phyloP scores from a whole-genome alignment of 306 rosid genomes.

The Dalbergia cochinchinensis region DNA sequence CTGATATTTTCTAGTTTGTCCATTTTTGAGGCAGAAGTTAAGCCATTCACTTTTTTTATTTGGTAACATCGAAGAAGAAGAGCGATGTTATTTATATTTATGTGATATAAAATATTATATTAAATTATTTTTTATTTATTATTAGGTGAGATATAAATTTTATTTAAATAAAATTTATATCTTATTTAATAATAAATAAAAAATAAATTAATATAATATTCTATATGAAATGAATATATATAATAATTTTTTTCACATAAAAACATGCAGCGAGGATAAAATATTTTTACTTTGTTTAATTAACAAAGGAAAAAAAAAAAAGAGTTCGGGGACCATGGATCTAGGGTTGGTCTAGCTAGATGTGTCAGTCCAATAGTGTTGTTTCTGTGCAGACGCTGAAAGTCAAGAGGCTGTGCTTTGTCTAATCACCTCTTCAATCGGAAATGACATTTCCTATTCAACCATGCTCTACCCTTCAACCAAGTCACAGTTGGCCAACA shows the following conservation, averaged over 20 bases:
- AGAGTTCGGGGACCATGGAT: neutral
- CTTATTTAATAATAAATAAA: too few relatives aligned
- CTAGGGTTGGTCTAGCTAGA: neutral
- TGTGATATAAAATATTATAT: too few relatives aligned
- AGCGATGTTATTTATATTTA: too few relatives aligned
- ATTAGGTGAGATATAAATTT: too few relatives aligned
- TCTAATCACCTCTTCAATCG: slow-evolving; percentile 36
- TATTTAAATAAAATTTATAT: too few relatives aligned
- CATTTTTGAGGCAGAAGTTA: neutral
- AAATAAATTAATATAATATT: too few relatives aligned
- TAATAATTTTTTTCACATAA: too few relatives aligned
- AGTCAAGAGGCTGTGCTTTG: slow-evolving; percentile 38
- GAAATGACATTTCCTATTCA: slow-evolving; percentile 46
- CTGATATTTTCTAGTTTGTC: slow-evolving; percentile 13
- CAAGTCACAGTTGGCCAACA: neutral
- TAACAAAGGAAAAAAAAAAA: neutral
- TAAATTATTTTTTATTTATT: too few relatives aligned
- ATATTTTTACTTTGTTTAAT: neutral
- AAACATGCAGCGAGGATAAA: neutral
- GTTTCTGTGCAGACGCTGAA: slow-evolving; percentile 33
- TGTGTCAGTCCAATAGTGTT: slow-evolving; percentile 33
- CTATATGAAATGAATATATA: too few relatives aligned
- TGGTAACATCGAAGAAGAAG: too few relatives aligned
- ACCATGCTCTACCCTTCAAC: neutral
- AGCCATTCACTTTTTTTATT: too few relatives aligned